Evolutionary conservation across 805 yeast species (phyloP).

Genomic region (Komagataella pastoris): DNA sequence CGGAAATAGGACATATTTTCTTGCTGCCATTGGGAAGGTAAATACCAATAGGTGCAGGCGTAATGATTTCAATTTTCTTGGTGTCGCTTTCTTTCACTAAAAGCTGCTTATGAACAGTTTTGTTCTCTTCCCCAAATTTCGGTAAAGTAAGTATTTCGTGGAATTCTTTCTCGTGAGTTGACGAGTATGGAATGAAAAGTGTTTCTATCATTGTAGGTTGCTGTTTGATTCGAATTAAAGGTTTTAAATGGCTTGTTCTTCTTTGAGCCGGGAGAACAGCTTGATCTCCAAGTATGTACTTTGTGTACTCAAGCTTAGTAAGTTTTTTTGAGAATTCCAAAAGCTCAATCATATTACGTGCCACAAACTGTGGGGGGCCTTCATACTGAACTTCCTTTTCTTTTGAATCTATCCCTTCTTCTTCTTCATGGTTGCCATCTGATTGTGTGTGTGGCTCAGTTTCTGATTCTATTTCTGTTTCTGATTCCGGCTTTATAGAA

Average conservation of each 20-base stretch:
- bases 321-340: constrained; percentile 29
- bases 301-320: constrained; percentile 17
- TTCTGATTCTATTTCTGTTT: not conserved
- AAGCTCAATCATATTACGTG: constrained; percentile 39
- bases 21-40: constrained; percentile 57
- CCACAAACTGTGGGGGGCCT: constrained; percentile 58
- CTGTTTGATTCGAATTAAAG: constrained; percentile 17
- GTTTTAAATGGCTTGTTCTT: constrained; percentile 41
- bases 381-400: constrained; percentile 21
- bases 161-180: constrained; percentile 14
- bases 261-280: constrained; percentile 36
- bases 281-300: constrained; percentile 49
- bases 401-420: constrained; percentile 1
- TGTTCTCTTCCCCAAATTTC: constrained; percentile 45
- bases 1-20: constrained; percentile 62
- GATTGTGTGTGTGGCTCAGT: not conserved
- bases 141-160: constrained; percentile 36
- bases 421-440: not conserved
- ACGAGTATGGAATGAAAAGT: constrained; percentile 5
- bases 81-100: constrained; percentile 30
- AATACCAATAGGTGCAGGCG: constrained; percentile 67
- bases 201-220: constrained; percentile 2
- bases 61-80: constrained; percentile 36
- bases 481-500: constrained; percentile 2
- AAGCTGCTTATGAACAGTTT: constrained; percentile 24